phyloP scores from a whole-genome alignment of 306 rosid genomes.

The Rosa lucieae region DNA sequence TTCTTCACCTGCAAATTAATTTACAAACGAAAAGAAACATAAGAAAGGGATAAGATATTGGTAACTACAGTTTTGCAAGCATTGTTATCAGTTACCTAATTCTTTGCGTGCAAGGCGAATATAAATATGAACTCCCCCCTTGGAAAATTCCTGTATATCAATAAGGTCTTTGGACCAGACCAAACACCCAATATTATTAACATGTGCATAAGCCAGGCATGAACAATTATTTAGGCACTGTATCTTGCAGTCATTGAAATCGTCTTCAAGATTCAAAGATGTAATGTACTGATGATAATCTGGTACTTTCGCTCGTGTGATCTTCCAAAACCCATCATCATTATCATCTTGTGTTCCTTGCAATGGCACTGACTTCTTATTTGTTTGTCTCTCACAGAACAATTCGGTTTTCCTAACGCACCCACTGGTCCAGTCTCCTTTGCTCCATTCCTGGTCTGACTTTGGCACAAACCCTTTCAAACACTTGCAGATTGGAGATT shows the following conservation, averaged over 20 bases:
- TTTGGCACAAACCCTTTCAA: conserved; percentile 21
- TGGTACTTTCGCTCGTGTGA: not conserved
- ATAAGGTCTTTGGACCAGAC: conserved; percentile 25
- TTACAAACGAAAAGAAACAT: too few species aligned
- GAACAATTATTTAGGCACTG: conserved; percentile 36
- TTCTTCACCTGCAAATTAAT: not conserved
- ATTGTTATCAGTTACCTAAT: conserved; percentile 25
- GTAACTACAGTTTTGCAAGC: too few species aligned
- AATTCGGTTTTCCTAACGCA: conserved; percentile 11
- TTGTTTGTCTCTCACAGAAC: not conserved
- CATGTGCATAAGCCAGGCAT: conserved; percentile 30
- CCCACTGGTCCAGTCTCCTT: conserved; percentile 22
- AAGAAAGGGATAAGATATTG: too few species aligned
- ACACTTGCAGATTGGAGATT: conserved; percentile 8
- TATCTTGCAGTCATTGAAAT: conserved; percentile 6
- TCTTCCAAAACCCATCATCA: conserved; percentile 3
- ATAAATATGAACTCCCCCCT: not conserved
- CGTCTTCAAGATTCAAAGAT: too few species aligned
- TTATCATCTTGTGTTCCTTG: not conserved
- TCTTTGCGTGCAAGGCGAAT: conserved; percentile 33
- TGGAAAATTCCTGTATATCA: conserved; percentile 6
- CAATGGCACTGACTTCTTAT: not conserved
- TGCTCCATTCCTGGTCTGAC: conserved; percentile 9
- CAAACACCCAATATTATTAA: conserved; percentile 24
- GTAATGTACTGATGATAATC: conserved; percentile 14